Evolutionary conservation across 1,284 basidiomycete species (phyloP), one percentile per base, ranked within the genome.

Genomic region (Ustilago trichophora): DNA sequence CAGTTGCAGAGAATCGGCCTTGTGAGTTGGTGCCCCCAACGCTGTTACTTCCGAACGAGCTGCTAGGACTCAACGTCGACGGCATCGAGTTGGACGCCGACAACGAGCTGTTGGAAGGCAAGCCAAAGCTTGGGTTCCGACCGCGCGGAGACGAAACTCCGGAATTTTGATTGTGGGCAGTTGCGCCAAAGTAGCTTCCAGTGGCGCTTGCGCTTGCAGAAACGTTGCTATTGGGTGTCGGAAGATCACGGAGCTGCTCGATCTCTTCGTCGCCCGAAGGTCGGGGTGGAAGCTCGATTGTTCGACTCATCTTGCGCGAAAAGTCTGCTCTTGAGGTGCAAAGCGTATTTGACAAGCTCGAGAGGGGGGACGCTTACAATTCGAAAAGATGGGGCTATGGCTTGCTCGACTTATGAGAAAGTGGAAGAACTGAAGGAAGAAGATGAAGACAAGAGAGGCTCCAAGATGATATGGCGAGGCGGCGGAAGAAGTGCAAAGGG

Each of bases 221-320:
- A 4, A 26, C 25, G 21, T 27, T 11, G 41, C 42, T 43, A n/a
- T 21, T 21, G 21, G 32, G 22, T 2, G 21, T 10, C 3, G 47
- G 47, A 4, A 57, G 36, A 8, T 57, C 55, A 13, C 21, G 19
- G 11, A 57, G 55, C 32, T 57, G 55, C 55, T 57, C 55, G 11
- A 57, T 57, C 42, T 40, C 47, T 19, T 50, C 55, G 10, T 55
- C 53, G 12, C 32, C 38, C 10, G 45, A 40, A 37, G 21, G 18
- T 9, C 35, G 47, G 11, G 35, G 25, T 9, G 55, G 11, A 8
- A 41, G 24, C 15, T 15, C 36, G 24, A 37, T n/a, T 2, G 40
- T 49, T n/a, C 41, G 34, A 24, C 40, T 56, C 54, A 56, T 56
- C 34, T 43, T 56, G 44, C 12, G n/a, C n/a, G n/a, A 6, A 9